Percentiles rank a stretch among this genome's conserved stretches.
Conservation (phyloP, 805 yeast species). For the Schwanniomyces vanrijiae region DNA sequence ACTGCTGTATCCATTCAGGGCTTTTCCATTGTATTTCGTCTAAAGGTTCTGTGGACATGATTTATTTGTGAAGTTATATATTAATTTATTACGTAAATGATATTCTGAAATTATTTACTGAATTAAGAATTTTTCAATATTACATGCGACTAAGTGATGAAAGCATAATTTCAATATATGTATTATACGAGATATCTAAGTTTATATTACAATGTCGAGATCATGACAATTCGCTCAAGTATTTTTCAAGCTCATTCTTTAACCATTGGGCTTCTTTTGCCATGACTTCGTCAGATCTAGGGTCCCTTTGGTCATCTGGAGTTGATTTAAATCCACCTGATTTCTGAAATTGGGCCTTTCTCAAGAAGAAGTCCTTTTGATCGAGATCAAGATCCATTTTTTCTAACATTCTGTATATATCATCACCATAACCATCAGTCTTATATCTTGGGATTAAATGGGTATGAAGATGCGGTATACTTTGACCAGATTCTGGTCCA, state of each 20-base stretch:
- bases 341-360: slow-evolving; percentile 25
- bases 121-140: not conserved
- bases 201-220: not conserved
- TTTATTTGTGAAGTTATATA: not conserved
- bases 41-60: slow-evolving; percentile 38
- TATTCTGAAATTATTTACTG: not conserved
- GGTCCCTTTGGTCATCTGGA: slow-evolving; percentile 52
- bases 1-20: slow-evolving; percentile 94
- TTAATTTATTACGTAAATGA: not conserved
- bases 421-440: slow-evolving; percentile 63
- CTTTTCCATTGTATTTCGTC: slow-evolving; percentile 97
- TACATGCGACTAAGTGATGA: not conserved
- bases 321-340: slow-evolving; percentile 32
- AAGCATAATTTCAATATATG: not conserved
- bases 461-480: slow-evolving; percentile 93
- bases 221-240: not conserved
- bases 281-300: slow-evolving; percentile 68
- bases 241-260: slow-evolving; percentile 35
- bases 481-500: slow-evolving; percentile 94
- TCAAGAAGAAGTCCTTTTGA: slow-evolving; percentile 23
- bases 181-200: not conserved
- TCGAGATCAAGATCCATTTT: slow-evolving; percentile 45
- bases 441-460: slow-evolving; percentile 86
- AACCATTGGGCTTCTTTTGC: slow-evolving; percentile 64
- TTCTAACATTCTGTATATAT: slow-evolving; percentile 68